Base-by-base conservation (phyloP, 2,329 filamentous ascomycete genomes). In the Diaporthe sp. region DNA sequence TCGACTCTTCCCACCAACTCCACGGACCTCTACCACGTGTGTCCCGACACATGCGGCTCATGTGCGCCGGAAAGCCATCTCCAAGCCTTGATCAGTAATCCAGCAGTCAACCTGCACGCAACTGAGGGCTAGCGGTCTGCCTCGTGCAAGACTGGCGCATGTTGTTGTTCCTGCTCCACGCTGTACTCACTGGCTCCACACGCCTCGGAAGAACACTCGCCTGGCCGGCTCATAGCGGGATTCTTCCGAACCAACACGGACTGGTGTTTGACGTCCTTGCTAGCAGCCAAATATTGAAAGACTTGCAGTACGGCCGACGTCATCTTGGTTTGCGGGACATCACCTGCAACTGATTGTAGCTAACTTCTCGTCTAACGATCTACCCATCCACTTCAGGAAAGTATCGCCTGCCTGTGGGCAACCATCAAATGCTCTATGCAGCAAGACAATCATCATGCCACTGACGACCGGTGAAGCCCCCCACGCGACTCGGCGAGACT, bases 31-130 rank as follows among this genome's bases (percentile, higher is more conserved):
- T 31, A 25, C 60, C 71, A 73, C 71, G 71, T 73, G 71, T 65
- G 49, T 10, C 58, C 61, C 60, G 57, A 65, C 17, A 42, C 6
- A 71, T 73, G 61, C 49, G 55, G 73, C 49, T 37, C 55, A 37
- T 51, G 28, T 51, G 57, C 39, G 34, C 37, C 20, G 28, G 25
- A 28, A 47, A 22, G 44, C 53, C 39, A 47, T 49, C 58, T 57
- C 9, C n/a, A 28, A 28, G 57, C 57, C 72, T 61, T 47, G 65
- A 61, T 72, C 75, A 67, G 15, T 42, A 53, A 70, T 75, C 73
- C 53, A 57, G 71, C 73, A 63, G 47, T 34, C 49, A 55, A 55
- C 13, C n/a, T 55, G 47, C 31, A 2, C 22, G 25, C 20, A 10
- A 15, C 37, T 31, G n/a, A 47, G 28, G 61, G 31, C 49, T 49